Evolutionary conservation across 768 basidiomycete genomes (phyloP), one percentile per base, ranked within the genome.

Genomic region (Flagelloscypha sp.): DNA sequence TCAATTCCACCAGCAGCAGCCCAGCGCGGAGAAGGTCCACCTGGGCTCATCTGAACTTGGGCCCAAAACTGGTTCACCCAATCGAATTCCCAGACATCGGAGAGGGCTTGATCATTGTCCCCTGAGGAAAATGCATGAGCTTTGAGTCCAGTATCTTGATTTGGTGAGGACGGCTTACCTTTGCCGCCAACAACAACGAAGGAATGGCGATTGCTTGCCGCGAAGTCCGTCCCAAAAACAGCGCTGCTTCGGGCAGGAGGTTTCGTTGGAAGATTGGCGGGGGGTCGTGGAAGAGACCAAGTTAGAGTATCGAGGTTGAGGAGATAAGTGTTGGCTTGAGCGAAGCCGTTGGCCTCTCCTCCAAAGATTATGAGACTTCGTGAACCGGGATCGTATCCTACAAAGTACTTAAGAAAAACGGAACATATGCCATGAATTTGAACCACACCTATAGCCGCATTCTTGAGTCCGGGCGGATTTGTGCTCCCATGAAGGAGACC

Each of bases 51-150:
- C 12, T 42, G 44, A 22, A 86, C 73, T 47, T 70, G 45, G 0
- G 78, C 67, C 86, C 86, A 89, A 50, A 88, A 88, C 38, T 84
- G 64, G 47, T 76, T 79, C 38, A 53, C 69, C 47, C 77, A 87
- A 55, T 85, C 81, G 48, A 67, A 89, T 58, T 85, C 84, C 85
- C 85, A 88, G 39, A 76, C 68, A 48, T 88, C 86, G 3, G 68
- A 63, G 40, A 86, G 56, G 11, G 78, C 62, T 22, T 62, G 54
- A 5, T 67, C 70, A 40, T 70, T 56, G n/a, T 57, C 38, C 30
- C n/a, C n/a, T n/a, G n/a, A n/a, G n/a, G n/a, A n/a, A n/a, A n/a
- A n/a, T n/a, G n/a, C n/a, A n/a, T n/a, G n/a, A n/a, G n/a, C n/a
- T n/a, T n/a, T n/a, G n/a, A n/a, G n/a, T n/a, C n/a, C n/a, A n/a